These are phyloP conservation scores for Wickerhamiella domercqiae DNA, from an alignment of 805 yeast species.

Conservation along the genomic window DNA sequence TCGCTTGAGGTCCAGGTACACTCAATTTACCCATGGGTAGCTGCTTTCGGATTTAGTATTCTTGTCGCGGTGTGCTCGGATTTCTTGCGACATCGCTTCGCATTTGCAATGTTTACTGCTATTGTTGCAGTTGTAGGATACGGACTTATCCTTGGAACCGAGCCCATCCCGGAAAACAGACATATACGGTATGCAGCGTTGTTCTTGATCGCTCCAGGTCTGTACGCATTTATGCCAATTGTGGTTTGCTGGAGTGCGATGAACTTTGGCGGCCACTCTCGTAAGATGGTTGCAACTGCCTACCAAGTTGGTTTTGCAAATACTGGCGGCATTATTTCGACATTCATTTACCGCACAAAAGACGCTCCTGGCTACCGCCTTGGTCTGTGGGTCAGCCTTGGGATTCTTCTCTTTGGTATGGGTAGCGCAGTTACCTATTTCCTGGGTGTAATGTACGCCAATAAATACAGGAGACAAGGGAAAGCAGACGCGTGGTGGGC, in stretches of 20 bases:
- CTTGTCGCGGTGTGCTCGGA: conserved; percentile 52
- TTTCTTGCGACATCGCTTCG: conserved; percentile 26
- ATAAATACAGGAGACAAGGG: conserved; percentile 18
- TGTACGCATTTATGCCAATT: conserved; percentile 54
- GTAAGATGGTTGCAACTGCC: conserved; percentile 44
- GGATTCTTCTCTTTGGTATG: conserved; percentile 32
- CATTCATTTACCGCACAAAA: conserved; percentile 37
- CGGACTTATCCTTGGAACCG: conserved; percentile 36
- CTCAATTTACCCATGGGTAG: conserved; percentile 76
- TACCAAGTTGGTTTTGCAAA: conserved; percentile 59
- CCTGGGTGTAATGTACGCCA: conserved; percentile 20
- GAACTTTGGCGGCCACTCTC: conserved; percentile 46
- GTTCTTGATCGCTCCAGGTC: conserved; percentile 43
- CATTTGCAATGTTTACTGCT: conserved; percentile 16
- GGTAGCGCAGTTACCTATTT: conserved; percentile 25
- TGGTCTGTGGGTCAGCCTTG: conserved; percentile 39
- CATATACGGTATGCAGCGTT: conserved; percentile 46
- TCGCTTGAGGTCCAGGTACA: conserved; percentile 62
- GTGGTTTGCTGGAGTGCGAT: conserved; percentile 51
- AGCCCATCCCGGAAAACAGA: conserved; percentile 21
- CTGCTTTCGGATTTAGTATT: conserved; percentile 55
- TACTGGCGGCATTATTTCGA: conserved; percentile 54
- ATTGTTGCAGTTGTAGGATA: conserved; percentile 36
- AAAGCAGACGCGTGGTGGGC: conserved; percentile 17
- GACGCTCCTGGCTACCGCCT: conserved; percentile 47